These are phyloP conservation scores for Trametes elegans DNA, from an alignment of 768 basidiomycete species.

Conservation along the genomic window DNA sequence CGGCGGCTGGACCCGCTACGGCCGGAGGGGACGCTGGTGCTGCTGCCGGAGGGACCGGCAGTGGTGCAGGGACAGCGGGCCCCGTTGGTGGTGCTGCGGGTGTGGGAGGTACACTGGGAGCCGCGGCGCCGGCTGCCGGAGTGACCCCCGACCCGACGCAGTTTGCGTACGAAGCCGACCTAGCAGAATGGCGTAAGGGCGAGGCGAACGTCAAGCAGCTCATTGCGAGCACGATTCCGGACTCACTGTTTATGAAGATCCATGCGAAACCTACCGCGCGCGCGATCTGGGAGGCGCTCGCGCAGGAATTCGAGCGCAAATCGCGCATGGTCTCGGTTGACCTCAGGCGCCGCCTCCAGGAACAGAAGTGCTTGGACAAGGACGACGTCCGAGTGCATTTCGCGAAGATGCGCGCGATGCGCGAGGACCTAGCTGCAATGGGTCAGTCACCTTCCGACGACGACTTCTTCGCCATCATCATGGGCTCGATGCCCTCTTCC, in stretches of 20 bases:
- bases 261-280: slow-evolving; percentile 22
- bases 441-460: too few relatives aligned
- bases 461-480: too few relatives aligned
- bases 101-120: neutral
- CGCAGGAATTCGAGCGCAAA: slow-evolving; percentile 30
- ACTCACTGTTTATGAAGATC: too few relatives aligned
- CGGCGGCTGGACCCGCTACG: too few relatives aligned
- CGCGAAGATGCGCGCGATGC: too few relatives aligned
- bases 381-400: slow-evolving; percentile 30
- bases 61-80: too few relatives aligned
- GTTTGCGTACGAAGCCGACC: slow-evolving; percentile 19
- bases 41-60: too few relatives aligned
- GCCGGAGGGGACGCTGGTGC: too few relatives aligned
- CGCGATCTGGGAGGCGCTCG: slow-evolving; percentile 35
- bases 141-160: neutral
- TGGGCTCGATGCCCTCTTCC: neutral
- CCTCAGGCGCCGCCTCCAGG: slow-evolving; percentile 27
- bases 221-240: too few relatives aligned
- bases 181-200: slow-evolving; percentile 28
- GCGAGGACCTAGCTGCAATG: too few relatives aligned
- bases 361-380: slow-evolving; percentile 30
- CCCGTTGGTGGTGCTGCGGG: neutral
- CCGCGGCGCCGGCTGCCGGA: neutral
- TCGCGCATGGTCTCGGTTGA: slow-evolving; percentile 32
- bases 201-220: too few relatives aligned